Evolutionary conservation across 202 grass and related monocot genomes (phyloP).

Genomic region (Cymbopogon flexuosus): DNA sequence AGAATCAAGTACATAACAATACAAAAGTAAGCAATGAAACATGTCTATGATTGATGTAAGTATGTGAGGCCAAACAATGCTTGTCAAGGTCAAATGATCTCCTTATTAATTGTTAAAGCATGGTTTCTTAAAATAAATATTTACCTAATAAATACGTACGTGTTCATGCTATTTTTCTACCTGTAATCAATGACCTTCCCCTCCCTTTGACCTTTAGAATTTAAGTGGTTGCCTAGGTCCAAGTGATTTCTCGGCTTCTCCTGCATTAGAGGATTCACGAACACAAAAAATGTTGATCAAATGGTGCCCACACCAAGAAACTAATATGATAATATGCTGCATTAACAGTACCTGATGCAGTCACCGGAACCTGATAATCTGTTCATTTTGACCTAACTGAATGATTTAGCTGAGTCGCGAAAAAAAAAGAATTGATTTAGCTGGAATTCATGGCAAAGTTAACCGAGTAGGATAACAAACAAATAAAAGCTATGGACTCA

Average conservation of each 20-base stretch:
- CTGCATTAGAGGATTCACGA: constrained; percentile 40
- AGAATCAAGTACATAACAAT: constrained; percentile 14
- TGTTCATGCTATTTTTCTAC: constrained; percentile 23
- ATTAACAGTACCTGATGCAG: too few relatives aligned
- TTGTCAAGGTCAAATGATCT: not conserved
- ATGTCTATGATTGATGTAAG: not conserved
- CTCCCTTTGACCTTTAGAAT: constrained; percentile 91
- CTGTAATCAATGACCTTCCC: constrained; percentile 99
- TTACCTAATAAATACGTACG: not conserved
- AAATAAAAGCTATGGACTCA: too few relatives aligned
- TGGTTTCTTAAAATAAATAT: not conserved
- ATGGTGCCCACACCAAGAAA: not conserved
- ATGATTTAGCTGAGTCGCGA: too few relatives aligned
- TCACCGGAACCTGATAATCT: too few relatives aligned
- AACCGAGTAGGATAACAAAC: too few relatives aligned
- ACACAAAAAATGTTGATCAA: not conserved
- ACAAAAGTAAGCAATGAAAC: not conserved
- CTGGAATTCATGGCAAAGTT: too few relatives aligned
- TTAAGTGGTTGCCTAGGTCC: constrained; percentile 73
- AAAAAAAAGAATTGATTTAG: too few relatives aligned
- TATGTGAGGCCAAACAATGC: not conserved
- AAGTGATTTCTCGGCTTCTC: constrained; percentile 97
- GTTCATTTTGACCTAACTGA: too few relatives aligned
- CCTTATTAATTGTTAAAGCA: not conserved
- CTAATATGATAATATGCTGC: not conserved